Base-by-base conservation (phyloP, 2,329 filamentous ascomycete species). In the Aspergillus spinulosporus region DNA sequence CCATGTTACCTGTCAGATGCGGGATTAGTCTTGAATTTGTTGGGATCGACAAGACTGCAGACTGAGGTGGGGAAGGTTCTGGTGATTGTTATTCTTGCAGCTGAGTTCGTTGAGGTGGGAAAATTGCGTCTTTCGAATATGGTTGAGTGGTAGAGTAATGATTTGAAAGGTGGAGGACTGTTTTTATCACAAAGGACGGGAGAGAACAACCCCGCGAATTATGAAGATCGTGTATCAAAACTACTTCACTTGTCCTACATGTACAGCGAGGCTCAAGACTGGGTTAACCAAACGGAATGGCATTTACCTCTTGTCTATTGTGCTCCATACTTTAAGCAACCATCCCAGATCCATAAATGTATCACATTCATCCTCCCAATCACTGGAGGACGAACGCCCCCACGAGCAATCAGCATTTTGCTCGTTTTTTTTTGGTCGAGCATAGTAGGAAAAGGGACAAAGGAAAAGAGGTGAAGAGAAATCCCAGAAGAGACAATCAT, bases 271-370 rank as follows among this genome's bases (percentile, higher is more conserved):
- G 21, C 21, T n/a, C 15, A 36, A 44, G n/a, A 14, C 21, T 29
- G 14, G 32, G 15, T 54, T 52, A 57, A 57, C 55, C 49, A 55
- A 58, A 62, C 61, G 60, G 56, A 66, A 67, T 67, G 67, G 65
- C 61, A 70, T 70, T 68, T 66, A 68, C 67, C 65, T 69, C 67
- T 68, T 58, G 68, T 70, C 68, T 70, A 69, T 68, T 58, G 61
- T 57, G 55, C 55, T 57, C 55, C 55, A 57, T 62, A 68, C 57
- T 66, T 57, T 53, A 62, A 57, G 54, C 58, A 65, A 67, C 66
- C 66, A 68, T 58, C 66, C 61, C 64, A 58, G 58, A 58, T 62
- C 66, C 67, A 66, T 68, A 62, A 45, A 57, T 47, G 56, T 53
- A 57, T 51, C 47, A 31, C 32, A 64, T 66, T 68, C 62, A 57